A percentile compares a stretch with the other conserved stretches of the same genome.
Conservation (phyloP, 2,329 filamentous ascomycete genomes). For the Pseudogymnoascus sp. region DNA sequence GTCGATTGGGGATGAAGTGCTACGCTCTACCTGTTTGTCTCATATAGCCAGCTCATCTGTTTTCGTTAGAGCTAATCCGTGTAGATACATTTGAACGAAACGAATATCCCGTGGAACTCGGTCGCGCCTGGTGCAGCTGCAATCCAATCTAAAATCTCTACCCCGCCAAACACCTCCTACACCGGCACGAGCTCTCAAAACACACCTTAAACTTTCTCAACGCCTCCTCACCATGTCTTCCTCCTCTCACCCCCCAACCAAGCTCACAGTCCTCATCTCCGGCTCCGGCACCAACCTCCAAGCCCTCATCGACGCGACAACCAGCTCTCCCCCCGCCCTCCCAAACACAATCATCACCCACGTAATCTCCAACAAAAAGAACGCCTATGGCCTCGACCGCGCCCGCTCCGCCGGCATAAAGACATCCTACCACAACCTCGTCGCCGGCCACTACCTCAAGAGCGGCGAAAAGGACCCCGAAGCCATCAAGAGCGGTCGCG, state of each 20-base stretch:
- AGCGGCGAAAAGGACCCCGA: slow-evolving; percentile 38
- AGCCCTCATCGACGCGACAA: slow-evolving; percentile 45
- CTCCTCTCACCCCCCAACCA: slow-evolving; percentile 16
- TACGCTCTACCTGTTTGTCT: background rate
- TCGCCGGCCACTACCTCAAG: slow-evolving; percentile 45
- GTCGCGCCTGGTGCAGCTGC: background rate
- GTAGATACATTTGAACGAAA: background rate
- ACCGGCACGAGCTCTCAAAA: background rate
- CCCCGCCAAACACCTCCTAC: background rate
- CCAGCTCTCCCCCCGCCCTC: slow-evolving; percentile 33
- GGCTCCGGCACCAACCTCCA: slow-evolving; percentile 65
- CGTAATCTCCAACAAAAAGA: slow-evolving; percentile 59
- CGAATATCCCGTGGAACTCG: background rate
- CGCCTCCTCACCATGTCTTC: background rate
- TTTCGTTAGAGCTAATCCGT: background rate
- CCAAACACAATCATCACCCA: slow-evolving; percentile 43
- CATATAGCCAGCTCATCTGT: background rate
- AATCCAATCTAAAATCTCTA: background rate
- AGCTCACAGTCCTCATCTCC: slow-evolving; percentile 54
- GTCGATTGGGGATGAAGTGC: background rate
- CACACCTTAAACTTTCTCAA: background rate
- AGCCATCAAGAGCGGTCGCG: slow-evolving; percentile 42
- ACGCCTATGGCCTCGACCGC: slow-evolving; percentile 56
- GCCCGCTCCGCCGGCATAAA: slow-evolving; percentile 52
- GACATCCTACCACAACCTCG: slow-evolving; percentile 58